phyloP scores from a whole-genome alignment of 2,329 filamentous ascomycete species.

The Calonectria fujianensis region DNA sequence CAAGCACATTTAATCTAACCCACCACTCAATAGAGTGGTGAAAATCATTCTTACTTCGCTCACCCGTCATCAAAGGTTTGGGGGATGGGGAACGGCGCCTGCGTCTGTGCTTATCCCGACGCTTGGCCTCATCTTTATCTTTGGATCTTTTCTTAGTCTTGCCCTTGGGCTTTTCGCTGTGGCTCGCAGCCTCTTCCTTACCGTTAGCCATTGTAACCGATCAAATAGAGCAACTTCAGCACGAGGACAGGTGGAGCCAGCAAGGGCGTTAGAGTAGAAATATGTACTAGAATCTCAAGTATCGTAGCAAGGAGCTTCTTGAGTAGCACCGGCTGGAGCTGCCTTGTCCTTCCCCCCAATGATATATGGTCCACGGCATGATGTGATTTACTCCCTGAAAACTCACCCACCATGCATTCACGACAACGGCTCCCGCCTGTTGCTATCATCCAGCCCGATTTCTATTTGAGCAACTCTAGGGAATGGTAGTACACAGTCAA shows the following conservation, averaged over 20 bases:
- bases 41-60: constrained; percentile 34
- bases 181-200: constrained; percentile 10
- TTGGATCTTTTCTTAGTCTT: constrained; percentile 1
- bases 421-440: constrained; percentile 30
- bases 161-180: not conserved
- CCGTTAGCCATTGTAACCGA: not conserved
- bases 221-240: not conserved
- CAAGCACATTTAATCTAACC: constrained; percentile 14
- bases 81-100: constrained; percentile 2
- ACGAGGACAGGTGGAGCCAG: not conserved
- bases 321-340: not conserved
- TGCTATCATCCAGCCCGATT: constrained; percentile 47
- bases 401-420: constrained; percentile 35
- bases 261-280: not conserved
- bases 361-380: constrained; percentile 20
- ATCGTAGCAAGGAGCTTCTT: constrained; percentile 8
- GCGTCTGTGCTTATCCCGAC: not conserved
- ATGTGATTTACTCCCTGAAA: constrained; percentile 36
- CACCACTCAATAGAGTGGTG: constrained; percentile 37
- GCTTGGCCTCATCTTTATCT: not conserved
- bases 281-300: constrained; percentile 22
- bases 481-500: constrained; percentile 57
- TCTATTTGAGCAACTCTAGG: constrained; percentile 54
- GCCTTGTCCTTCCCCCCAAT: constrained; percentile 1
- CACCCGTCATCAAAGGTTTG: constrained; percentile 11